phyloP scores from a whole-genome alignment of 306 rosid species.

The Glycyrrhiza uralensis region DNA sequence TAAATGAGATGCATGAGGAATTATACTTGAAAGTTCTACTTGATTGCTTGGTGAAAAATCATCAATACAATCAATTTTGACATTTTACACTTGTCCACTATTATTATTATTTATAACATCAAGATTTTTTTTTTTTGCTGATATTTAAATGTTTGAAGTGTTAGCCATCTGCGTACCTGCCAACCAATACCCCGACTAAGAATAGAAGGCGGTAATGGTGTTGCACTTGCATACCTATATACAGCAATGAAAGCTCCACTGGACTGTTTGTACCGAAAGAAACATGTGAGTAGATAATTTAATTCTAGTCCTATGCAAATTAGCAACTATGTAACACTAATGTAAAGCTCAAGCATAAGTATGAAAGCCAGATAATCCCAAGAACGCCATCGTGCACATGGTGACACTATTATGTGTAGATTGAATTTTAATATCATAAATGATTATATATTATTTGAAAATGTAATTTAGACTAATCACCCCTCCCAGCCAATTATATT shows the following conservation, averaged over 20 bases:
- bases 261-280: conserved; percentile 52
- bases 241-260: conserved; percentile 86
- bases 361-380: conserved; percentile 1
- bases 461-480: neutral
- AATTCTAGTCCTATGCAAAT: neutral
- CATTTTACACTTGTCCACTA: neutral
- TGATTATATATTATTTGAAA: neutral
- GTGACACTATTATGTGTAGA: neutral
- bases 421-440: neutral
- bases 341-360: neutral
- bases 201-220: conserved; percentile 83
- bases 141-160: neutral
- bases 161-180: conserved; percentile 60
- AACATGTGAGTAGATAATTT: conserved; percentile 9
- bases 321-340: neutral
- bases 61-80: neutral
- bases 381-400: neutral
- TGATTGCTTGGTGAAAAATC: neutral
- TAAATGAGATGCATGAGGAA: conserved; percentile 23
- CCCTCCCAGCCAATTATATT: neutral
- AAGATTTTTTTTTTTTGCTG: neutral
- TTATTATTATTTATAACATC: neutral
- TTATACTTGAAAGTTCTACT: conserved; percentile 11
- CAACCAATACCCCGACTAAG: conserved; percentile 96
- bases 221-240: conserved; percentile 91